These are phyloP conservation scores for Pythium volutum DNA, from an alignment of 352 stramenopile genomes.

Conservation along the genomic window DNA sequence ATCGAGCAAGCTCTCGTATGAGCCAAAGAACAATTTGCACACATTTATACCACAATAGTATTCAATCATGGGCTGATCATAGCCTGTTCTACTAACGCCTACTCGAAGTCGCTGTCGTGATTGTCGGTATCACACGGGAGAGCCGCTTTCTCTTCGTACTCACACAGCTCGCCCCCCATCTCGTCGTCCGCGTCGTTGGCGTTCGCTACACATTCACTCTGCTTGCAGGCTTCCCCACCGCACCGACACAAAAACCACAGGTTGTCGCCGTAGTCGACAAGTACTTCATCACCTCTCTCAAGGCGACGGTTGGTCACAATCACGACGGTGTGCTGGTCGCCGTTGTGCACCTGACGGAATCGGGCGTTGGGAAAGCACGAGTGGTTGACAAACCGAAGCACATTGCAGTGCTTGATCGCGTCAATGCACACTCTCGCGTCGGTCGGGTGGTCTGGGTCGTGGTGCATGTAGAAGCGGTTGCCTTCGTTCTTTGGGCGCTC, in stretches of 20 bases:
- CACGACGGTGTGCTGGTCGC: neutral
- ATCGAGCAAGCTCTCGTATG: no score
- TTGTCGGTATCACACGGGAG: no score
- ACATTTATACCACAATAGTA: no score
- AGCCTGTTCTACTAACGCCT: no score
- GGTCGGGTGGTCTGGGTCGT: neutral
- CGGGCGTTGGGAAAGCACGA: neutral
- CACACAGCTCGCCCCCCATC: no score
- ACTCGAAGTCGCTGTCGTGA: no score
- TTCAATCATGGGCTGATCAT: no score
- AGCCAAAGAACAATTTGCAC: no score
- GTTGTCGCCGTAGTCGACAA: neutral
- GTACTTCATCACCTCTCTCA: neutral
- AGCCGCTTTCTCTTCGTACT: no score
- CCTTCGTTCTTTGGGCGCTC: neutral
- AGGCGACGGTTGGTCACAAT: neutral
- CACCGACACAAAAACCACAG: conserved; percentile 1
- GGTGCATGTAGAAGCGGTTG: neutral
- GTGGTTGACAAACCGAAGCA: neutral
- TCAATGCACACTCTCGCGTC: neutral
- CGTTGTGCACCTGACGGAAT: neutral
- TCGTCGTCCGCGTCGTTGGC: no score
- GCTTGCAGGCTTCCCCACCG: neutral
- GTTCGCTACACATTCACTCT: no score
- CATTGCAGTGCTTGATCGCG: neutral